phyloP scores from a whole-genome alignment of 164 flowering plant genomes.

The Akebia trifoliata region DNA sequence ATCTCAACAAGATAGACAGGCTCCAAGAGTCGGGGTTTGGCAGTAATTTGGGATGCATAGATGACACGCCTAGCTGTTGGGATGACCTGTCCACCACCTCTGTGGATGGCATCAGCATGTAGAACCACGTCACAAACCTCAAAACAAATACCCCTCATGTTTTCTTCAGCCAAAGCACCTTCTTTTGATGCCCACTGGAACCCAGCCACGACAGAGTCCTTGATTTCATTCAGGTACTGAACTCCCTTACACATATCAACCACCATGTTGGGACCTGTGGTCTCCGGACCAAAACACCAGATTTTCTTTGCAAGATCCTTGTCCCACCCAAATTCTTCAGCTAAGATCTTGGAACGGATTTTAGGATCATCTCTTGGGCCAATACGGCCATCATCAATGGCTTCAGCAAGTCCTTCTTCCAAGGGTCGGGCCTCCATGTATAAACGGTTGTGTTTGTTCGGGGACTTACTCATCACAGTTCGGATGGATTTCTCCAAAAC shows the following conservation, averaged over 20 bases:
- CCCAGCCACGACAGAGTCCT: conserved; percentile 31
- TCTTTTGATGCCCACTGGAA: conserved; percentile 34
- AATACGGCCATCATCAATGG: conserved; percentile 33
- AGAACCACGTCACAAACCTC: conserved; percentile 37
- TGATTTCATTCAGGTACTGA: conserved; percentile 33
- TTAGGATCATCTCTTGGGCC: conserved; percentile 36
- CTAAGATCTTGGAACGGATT: conserved; percentile 22
- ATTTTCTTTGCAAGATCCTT: conserved; percentile 34
- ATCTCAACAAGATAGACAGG: conserved; percentile 31
- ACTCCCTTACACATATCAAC: conserved; percentile 37
- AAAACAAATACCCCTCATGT: conserved; percentile 35
- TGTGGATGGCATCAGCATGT: conserved; percentile 32
- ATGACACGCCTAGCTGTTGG: conserved; percentile 30
- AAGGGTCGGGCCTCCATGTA: conserved; percentile 36
- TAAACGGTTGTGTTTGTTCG: conserved; percentile 31
- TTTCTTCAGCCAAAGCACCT: conserved; percentile 33
- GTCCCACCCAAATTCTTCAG: conserved; percentile 35
- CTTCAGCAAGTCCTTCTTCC: conserved; percentile 33
- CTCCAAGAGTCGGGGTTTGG: conserved; percentile 30
- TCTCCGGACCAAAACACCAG: conserved; percentile 37
- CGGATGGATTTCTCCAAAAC: conserved; percentile 29
- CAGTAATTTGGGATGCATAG: conserved; percentile 31
- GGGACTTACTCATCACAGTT: conserved; percentile 36
- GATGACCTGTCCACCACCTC: conserved; percentile 30
- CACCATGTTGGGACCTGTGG: conserved; percentile 34